These are phyloP conservation scores for Amaranthus palmeri DNA, from an alignment of 148 eudicot species.

Conservation along the genomic window DNA sequence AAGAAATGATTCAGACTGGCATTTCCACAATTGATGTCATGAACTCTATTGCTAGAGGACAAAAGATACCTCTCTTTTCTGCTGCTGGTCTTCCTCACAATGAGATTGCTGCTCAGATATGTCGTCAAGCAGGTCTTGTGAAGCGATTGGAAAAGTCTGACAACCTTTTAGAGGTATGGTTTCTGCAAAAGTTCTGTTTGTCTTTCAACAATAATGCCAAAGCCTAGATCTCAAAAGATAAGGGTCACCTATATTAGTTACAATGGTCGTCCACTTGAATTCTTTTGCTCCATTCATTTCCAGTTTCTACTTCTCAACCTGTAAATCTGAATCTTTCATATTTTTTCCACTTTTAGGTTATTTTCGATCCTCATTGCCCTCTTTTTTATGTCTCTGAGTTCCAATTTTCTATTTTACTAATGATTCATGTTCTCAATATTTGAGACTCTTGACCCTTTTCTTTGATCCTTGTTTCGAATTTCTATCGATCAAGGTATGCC, in stretches of 20 bases:
- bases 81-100: slow-evolving; percentile 99
- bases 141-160: slow-evolving; percentile 89
- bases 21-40: slow-evolving; percentile 99
- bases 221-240: no score
- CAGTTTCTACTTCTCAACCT: background rate
- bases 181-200: slow-evolving; percentile 4
- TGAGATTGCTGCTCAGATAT: slow-evolving; percentile 98
- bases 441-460: no score
- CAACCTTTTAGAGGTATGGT: slow-evolving; percentile 69
- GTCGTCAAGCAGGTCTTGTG: slow-evolving; percentile 97
- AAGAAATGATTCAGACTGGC: slow-evolving; percentile 99
- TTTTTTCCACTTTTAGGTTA: background rate
- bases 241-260: no score
- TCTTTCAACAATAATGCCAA: background rate
- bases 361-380: background rate
- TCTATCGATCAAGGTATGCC: no score
- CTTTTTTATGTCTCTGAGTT: background rate
- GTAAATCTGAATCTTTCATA: background rate
- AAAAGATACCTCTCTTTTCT: slow-evolving; percentile 95
- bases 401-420: no score
- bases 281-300: no score
- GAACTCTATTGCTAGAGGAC: slow-evolving; percentile 99
- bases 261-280: no score
- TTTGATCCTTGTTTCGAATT: no score
- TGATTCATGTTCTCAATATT: no score